Evolutionary conservation across 345 rosid genomes (phyloP).

Genomic region (Rubroshorea leprosula): DNA sequence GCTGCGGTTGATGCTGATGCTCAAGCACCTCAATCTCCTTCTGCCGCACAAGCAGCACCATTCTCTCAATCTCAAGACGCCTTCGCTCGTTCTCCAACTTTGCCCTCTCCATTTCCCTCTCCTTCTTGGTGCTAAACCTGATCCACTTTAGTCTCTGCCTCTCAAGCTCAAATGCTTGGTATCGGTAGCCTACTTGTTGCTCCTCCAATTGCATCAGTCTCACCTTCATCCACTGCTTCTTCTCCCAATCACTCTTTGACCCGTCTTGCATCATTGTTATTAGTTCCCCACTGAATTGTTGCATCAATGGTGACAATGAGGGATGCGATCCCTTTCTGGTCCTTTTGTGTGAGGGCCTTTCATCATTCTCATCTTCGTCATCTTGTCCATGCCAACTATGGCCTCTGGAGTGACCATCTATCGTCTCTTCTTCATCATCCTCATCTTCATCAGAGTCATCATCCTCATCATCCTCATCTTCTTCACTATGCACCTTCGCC

Average conservation of each 20-base stretch:
- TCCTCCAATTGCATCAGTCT: constrained; percentile 65
- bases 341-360: constrained; percentile 29
- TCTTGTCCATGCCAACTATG: constrained; percentile 34
- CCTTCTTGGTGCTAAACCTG: constrained; percentile 79
- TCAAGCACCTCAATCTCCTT: constrained; percentile 64
- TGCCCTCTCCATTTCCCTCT: constrained; percentile 88
- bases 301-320: constrained; percentile 29
- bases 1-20: constrained; percentile 36
- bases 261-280: constrained; percentile 45
- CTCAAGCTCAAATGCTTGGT: constrained; percentile 70
- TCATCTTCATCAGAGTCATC: constrained; percentile 31
- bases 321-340: constrained; percentile 21
- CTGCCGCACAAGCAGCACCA: constrained; percentile 56
- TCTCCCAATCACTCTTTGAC: constrained; percentile 64
- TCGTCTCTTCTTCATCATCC: constrained; percentile 33
- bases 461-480: constrained; percentile 36
- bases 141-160: constrained; percentile 92
- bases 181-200: constrained; percentile 54
- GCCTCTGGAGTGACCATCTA: constrained; percentile 28
- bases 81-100: constrained; percentile 67
- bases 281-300: constrained; percentile 43
- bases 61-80: constrained; percentile 68
- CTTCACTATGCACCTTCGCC: constrained; percentile 42
- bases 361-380: constrained; percentile 40
- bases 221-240: constrained; percentile 77